These are phyloP conservation scores for Herpomyces periplanetae DNA, from an alignment of 2,329 filamentous ascomycete genomes.

Conservation along the genomic window DNA sequence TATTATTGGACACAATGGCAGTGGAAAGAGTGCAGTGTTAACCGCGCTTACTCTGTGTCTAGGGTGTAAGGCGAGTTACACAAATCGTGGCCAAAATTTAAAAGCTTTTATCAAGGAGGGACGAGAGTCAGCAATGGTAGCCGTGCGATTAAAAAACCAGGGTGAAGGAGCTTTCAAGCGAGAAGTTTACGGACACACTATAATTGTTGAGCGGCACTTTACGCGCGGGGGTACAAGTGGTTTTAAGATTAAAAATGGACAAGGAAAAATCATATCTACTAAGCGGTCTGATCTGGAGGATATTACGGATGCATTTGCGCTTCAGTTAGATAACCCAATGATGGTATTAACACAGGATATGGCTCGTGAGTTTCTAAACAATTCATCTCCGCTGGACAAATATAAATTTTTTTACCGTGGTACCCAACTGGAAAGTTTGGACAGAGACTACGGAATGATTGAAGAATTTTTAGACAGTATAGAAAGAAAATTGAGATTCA, in stretches of 20 bases:
- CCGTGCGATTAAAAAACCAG: conserved; percentile 62
- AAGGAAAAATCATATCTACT: conserved; percentile 28
- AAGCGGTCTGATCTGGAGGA: conserved; percentile 65
- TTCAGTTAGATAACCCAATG: conserved; percentile 87
- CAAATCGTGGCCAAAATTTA: conserved; percentile 58
- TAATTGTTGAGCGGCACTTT: conserved; percentile 71
- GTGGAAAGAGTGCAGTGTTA: conserved; percentile 77
- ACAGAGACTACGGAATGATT: conserved; percentile 57
- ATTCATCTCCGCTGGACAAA: conserved; percentile 41
- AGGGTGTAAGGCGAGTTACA: conserved; percentile 69
- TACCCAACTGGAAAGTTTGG: conserved; percentile 62
- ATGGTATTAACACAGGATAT: conserved; percentile 85
- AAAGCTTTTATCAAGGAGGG: conserved; percentile 76
- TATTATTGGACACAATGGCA: conserved; percentile 85
- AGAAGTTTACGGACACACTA: conserved; percentile 41
- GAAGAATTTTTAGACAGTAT: conserved; percentile 37
- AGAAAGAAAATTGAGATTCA: conserved; percentile 18
- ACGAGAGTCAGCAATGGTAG: conserved; percentile 26
- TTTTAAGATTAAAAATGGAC: conserved; percentile 47
- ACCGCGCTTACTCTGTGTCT: conserved; percentile 74
- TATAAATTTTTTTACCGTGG: conserved; percentile 90
- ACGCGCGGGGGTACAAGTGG: conserved; percentile 28
- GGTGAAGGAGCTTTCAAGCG: conserved; percentile 48
- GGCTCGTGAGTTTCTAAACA: conserved; percentile 63
- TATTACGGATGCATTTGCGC: conserved; percentile 59